Evolutionary conservation across 2,329 filamentous ascomycete species (phyloP).

Genomic region (Aspergillus amoenus): DNA sequence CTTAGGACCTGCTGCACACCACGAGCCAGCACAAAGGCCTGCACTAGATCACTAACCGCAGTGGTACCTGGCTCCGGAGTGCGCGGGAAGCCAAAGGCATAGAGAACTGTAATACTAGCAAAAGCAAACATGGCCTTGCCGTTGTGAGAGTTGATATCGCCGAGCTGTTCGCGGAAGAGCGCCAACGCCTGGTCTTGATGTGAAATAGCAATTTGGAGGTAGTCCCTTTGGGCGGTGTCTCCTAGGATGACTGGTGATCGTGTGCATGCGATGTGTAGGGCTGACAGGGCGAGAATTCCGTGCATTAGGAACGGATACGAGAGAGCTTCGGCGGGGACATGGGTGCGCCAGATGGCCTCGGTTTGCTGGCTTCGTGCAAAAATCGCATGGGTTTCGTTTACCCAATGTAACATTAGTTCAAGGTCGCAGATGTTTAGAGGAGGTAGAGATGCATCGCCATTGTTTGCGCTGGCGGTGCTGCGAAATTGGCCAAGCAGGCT

Average conservation of each 20-base stretch:
- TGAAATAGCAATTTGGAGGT: constrained; percentile 36
- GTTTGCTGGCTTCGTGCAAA: constrained; percentile 30
- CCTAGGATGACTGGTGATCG: constrained; percentile 3
- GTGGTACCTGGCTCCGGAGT: constrained; percentile 24
- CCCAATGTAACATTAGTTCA: constrained; percentile 45
- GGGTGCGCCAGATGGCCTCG: constrained; percentile 34
- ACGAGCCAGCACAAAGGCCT: constrained; percentile 34
- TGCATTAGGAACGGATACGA: constrained; percentile 38
- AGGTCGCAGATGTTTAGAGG: constrained; percentile 46
- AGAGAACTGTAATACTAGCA: constrained; percentile 37
- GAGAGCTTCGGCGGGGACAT: constrained; percentile 35
- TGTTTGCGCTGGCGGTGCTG: constrained; percentile 11
- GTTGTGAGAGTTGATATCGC: constrained; percentile 35
- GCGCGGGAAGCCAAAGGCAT: constrained; percentile 38
- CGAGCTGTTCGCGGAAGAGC: constrained; percentile 34
- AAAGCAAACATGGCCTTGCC: constrained; percentile 44
- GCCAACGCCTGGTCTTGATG: constrained; percentile 36
- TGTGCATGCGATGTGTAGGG: constrained; percentile 35
- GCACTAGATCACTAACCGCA: constrained; percentile 34
- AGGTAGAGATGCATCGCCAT: constrained; percentile 9
- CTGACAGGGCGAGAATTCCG: constrained; percentile 35
- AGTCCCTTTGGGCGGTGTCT: constrained; percentile 24
- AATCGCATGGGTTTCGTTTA: constrained; percentile 33
- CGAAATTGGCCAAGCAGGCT: constrained; percentile 25
- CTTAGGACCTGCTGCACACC: constrained; percentile 36